phyloP scores from a whole-genome alignment of 768 basidiomycete species.

The Trametes cubensis region DNA sequence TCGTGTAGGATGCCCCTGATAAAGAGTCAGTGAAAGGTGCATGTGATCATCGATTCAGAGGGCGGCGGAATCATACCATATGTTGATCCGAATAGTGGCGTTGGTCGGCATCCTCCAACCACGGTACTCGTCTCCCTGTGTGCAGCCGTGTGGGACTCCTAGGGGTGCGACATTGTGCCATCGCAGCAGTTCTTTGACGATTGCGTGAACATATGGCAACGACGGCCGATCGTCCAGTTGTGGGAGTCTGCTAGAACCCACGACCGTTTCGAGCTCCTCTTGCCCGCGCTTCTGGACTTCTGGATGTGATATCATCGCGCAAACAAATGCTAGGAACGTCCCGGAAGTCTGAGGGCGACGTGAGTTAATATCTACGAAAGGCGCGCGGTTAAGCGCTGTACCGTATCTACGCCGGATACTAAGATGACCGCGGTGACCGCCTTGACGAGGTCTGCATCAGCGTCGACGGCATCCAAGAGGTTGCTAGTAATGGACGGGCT shows the following conservation, averaged over 20 bases:
- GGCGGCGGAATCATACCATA: conserved; percentile 14
- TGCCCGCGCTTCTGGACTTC: conserved; percentile 14
- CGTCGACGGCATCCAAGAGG: background rate
- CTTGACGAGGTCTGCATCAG: background rate
- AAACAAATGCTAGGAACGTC: conserved; percentile 7
- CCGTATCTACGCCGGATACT: background rate
- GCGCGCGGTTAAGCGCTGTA: background rate
- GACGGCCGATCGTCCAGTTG: conserved; percentile 16
- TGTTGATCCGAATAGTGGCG: conserved; percentile 18
- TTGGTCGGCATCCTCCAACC: conserved; percentile 43
- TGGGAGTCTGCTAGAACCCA: conserved; percentile 21
- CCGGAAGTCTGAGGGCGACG: background rate
- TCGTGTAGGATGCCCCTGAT: conserved; percentile 55
- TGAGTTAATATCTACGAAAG: background rate
- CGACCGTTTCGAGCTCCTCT: conserved; percentile 22
- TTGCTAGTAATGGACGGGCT: background rate
- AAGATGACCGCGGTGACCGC: conserved; percentile 1
- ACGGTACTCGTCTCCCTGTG: conserved; percentile 43
- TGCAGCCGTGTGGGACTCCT: conserved; percentile 34
- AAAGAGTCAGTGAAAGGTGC: too few relatives aligned
- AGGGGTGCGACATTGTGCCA: conserved; percentile 18
- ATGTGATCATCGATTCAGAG: background rate
- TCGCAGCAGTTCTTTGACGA: conserved; percentile 22
- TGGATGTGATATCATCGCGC: conserved; percentile 12
- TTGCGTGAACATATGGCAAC: conserved; percentile 19